These are phyloP conservation scores for Xylaria multiplex DNA, from an alignment of 2,329 filamentous ascomycete genomes.

Conservation along the genomic window DNA sequence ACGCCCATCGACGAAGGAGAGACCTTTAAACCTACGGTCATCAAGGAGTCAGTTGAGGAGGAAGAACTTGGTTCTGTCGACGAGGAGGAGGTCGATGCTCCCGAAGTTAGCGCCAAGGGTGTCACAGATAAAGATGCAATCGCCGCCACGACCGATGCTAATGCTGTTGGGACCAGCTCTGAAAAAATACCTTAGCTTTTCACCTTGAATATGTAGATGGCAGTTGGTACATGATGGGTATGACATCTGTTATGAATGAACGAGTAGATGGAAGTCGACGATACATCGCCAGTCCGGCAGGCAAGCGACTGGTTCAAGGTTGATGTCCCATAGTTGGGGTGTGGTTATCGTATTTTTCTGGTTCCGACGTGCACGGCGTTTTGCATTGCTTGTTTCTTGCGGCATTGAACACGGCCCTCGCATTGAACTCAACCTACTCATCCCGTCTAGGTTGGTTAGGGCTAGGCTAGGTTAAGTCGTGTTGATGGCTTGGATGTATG, in stretches of 20 bases:
- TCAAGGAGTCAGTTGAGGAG: conserved; percentile 63
- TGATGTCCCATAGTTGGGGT: not conserved
- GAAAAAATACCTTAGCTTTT: conserved; percentile 10
- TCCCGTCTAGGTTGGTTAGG: not conserved
- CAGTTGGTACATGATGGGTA: not conserved
- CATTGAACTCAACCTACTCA: not conserved
- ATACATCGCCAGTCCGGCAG: not conserved
- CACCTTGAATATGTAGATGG: not conserved
- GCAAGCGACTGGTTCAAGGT: not conserved
- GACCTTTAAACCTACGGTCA: conserved; percentile 61
- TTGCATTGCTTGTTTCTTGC: conserved; percentile 7
- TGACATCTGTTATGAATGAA: not conserved
- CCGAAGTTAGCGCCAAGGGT: conserved; percentile 43
- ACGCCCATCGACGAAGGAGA: conserved; percentile 53
- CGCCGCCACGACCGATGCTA: not conserved
- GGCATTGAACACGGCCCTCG: not conserved
- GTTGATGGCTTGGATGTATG: not conserved
- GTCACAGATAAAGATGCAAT: conserved; percentile 37
- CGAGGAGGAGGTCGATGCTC: conserved; percentile 50
- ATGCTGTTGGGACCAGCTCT: not conserved
- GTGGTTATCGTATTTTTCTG: not conserved
- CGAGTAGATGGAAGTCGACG: not conserved
- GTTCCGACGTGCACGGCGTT: conserved; percentile 4
- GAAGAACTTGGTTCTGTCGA: conserved; percentile 58
- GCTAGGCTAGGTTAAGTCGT: not conserved